Conservation (phyloP, 2,329 filamentous ascomycete species). For the Diaporthe citrichinensis region DNA sequence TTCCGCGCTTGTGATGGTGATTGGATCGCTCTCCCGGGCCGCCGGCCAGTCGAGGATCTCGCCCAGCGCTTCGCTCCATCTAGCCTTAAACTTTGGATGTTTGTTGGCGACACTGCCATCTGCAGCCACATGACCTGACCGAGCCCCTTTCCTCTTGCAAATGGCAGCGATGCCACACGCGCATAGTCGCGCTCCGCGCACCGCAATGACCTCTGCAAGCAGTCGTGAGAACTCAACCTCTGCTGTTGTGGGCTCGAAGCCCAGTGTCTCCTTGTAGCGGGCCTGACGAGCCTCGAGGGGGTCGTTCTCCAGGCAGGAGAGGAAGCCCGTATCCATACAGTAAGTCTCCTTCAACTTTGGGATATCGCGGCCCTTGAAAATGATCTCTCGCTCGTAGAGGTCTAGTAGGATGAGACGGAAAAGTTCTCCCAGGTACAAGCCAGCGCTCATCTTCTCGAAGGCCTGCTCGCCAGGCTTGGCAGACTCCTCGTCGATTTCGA, state of each 20-base stretch:
- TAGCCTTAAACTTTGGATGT: slow-evolving; percentile 82
- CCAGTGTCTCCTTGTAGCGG: slow-evolving; percentile 72
- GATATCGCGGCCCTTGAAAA: slow-evolving; percentile 78
- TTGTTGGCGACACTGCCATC: slow-evolving; percentile 86
- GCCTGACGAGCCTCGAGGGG: slow-evolving; percentile 78
- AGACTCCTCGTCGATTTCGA: slow-evolving; percentile 74
- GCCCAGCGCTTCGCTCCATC: slow-evolving; percentile 77
- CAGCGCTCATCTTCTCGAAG: slow-evolving; percentile 87
- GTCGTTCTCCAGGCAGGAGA: slow-evolving; percentile 79
- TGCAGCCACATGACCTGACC: slow-evolving; percentile 79
- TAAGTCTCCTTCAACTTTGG: slow-evolving; percentile 77
- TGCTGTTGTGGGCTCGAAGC: slow-evolving; percentile 70
- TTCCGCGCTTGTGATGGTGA: slow-evolving; percentile 77
- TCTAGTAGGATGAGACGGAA: slow-evolving; percentile 74
- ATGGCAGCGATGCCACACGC: slow-evolving; percentile 83
- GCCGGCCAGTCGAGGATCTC: slow-evolving; percentile 81
- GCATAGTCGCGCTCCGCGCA: slow-evolving; percentile 79
- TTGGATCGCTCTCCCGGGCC: slow-evolving; percentile 75
- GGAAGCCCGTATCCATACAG: slow-evolving; percentile 79
- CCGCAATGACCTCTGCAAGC: slow-evolving; percentile 81
- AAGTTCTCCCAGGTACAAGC: slow-evolving; percentile 86
- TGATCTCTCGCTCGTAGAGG: slow-evolving; percentile 61
- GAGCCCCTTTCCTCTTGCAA: slow-evolving; percentile 80
- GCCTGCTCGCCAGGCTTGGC: slow-evolving; percentile 84
- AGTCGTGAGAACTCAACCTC: slow-evolving; percentile 80